phyloP scores from a whole-genome alignment of 805 yeast species.

The Wilhelminamyces savonicus region DNA sequence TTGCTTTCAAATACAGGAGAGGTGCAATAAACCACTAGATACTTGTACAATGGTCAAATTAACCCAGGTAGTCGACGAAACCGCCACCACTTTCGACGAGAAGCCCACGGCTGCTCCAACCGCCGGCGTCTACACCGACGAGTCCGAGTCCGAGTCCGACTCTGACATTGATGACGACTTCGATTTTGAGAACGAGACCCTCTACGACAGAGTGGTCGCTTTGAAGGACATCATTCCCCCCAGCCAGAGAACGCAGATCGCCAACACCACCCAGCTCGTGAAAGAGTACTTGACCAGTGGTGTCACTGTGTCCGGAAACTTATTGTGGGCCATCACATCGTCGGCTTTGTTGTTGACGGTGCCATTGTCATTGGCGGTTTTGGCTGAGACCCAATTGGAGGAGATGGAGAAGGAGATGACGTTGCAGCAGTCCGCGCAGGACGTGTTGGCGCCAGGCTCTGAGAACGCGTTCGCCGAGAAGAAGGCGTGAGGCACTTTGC shows the following conservation, averaged over 20 bases:
- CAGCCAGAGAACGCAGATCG: slow-evolving; percentile 54
- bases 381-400: slow-evolving; percentile 87
- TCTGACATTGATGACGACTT: slow-evolving; percentile 63
- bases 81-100: slow-evolving; percentile 31
- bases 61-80: slow-evolving; percentile 63
- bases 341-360: slow-evolving; percentile 83
- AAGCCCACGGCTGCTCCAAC: slow-evolving; percentile 21
- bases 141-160: slow-evolving; percentile 41
- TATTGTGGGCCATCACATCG: slow-evolving; percentile 82
- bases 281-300: slow-evolving; percentile 32
- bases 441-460: slow-evolving; percentile 65
- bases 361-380: slow-evolving; percentile 82
- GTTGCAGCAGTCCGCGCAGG: slow-evolving; percentile 71
- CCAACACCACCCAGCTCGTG: slow-evolving; percentile 26
- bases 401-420: slow-evolving; percentile 92
- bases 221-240: slow-evolving; percentile 91
- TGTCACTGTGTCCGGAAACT: slow-evolving; percentile 59
- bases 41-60: slow-evolving; percentile 76
- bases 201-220: slow-evolving; percentile 83
- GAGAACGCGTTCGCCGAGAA: slow-evolving; percentile 36
- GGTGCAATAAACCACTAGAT: too few relatives aligned
- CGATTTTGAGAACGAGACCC: slow-evolving; percentile 72
- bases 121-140: slow-evolving; percentile 26
- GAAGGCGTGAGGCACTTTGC: slow-evolving; percentile 12
- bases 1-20: too few relatives aligned